These are phyloP conservation scores for Cymbopogon citratus DNA, from an alignment of 176 grass and related monocot genomes.

Conservation along the genomic window DNA sequence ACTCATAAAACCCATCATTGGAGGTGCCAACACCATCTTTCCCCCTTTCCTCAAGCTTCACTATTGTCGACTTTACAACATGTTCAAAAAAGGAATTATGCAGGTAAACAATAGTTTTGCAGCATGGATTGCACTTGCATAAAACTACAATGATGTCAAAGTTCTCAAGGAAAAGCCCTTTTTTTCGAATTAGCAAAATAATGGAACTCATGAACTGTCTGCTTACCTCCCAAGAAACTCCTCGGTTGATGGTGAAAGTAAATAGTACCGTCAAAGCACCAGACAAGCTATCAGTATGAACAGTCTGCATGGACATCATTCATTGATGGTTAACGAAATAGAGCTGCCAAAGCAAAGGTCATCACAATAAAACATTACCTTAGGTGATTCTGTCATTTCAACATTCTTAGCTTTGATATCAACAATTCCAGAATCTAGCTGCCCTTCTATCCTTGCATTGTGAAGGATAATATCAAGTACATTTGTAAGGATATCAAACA, in stretches of 20 bases:
- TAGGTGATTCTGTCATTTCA: conserved; percentile 78
- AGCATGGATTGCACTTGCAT: too few relatives aligned
- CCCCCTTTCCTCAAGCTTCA: conserved; percentile 64
- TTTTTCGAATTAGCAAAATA: too few relatives aligned
- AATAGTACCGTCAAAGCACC: conserved; percentile 80
- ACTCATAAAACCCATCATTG: conserved; percentile 92
- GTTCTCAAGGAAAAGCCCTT: too few relatives aligned
- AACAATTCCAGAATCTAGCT: conserved; percentile 96
- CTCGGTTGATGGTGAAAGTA: conserved; percentile 76
- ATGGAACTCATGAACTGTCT: not conserved
- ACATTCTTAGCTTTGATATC: conserved; percentile 93
- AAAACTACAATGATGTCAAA: too few relatives aligned
- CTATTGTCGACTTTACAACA: conserved; percentile 34
- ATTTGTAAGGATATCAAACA: conserved; percentile 89
- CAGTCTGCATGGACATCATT: conserved; percentile 58
- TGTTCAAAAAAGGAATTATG: not conserved
- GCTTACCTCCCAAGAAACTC: conserved; percentile 90
- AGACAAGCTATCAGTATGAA: conserved; percentile 84
- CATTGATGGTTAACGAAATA: conserved; percentile 13
- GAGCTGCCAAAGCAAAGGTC: conserved; percentile 9
- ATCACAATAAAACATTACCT: conserved; percentile 41
- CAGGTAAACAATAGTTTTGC: too few relatives aligned
- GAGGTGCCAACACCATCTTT: conserved; percentile 45
- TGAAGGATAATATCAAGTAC: conserved; percentile 80
- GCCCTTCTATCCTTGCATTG: conserved; percentile 89